Evolutionary conservation across 164 flowering plant species (phyloP).

Genomic region (Santalum album): DNA sequence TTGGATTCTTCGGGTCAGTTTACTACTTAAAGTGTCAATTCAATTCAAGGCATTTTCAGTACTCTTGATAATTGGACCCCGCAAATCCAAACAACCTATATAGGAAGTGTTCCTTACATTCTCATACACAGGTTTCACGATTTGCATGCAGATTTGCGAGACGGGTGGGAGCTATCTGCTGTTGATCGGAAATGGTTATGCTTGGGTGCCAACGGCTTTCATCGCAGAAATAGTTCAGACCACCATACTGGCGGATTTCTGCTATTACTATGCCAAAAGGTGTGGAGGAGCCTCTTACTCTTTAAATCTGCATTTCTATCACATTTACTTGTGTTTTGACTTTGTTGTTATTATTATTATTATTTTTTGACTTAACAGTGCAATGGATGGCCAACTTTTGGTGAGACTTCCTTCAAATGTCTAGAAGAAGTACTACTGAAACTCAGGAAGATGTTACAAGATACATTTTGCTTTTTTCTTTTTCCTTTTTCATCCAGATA

Average conservation of each 20-base stretch:
- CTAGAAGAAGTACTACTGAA: too few relatives aligned
- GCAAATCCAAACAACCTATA: too few relatives aligned
- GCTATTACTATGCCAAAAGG: conserved; percentile 87
- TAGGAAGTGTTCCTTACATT: too few relatives aligned
- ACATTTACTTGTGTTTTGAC: background rate
- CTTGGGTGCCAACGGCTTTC: conserved; percentile 50
- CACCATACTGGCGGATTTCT: conserved; percentile 80
- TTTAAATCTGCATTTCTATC: background rate
- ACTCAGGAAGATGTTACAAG: too few relatives aligned
- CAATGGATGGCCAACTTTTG: background rate
- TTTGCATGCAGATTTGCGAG: conserved; percentile 42
- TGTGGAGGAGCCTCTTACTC: conserved; percentile 5
- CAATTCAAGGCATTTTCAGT: too few relatives aligned
- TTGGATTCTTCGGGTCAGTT: conserved; percentile 49
- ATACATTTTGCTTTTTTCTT: too few relatives aligned
- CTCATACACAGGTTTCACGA: background rate
- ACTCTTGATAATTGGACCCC: too few relatives aligned
- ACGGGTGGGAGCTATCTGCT: conserved; percentile 32
- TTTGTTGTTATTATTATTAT: background rate
- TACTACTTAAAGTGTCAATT: background rate
- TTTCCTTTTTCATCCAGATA: too few relatives aligned
- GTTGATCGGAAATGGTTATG: conserved; percentile 36
- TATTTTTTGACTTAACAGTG: background rate
- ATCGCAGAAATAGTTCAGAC: conserved; percentile 65
- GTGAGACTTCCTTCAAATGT: background rate